These are phyloP conservation scores for Oemleria cerasiformis DNA, from an alignment of 306 rosid genomes.

Conservation along the genomic window DNA sequence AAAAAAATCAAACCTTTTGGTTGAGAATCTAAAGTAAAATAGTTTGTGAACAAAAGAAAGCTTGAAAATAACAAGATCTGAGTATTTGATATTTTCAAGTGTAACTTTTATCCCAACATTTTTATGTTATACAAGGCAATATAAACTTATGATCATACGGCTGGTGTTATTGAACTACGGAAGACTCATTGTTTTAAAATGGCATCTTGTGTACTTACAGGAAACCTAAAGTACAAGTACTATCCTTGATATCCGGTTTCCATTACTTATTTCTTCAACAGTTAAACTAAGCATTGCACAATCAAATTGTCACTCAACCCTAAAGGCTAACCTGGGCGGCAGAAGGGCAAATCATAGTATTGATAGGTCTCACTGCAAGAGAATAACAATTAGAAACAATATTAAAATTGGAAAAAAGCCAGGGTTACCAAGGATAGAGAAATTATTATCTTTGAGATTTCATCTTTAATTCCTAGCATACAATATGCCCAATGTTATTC, in stretches of 20 bases:
- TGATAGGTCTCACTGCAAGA: constrained; percentile 71
- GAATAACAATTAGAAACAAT: constrained; percentile 17
- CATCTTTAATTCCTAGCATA: constrained; percentile 3
- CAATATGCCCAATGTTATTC: not conserved
- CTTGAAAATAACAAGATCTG: not conserved
- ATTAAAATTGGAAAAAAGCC: constrained; percentile 15
- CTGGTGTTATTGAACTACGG: not conserved
- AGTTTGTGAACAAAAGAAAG: not conserved
- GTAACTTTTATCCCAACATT: not conserved
- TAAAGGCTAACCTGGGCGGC: constrained; percentile 68
- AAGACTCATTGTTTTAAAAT: not conserved
- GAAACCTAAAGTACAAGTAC: not conserved
- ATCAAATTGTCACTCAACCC: constrained; percentile 20
- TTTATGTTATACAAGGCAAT: not conserved
- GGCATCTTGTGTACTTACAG: not conserved
- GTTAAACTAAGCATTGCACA: not conserved
- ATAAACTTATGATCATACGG: not conserved
- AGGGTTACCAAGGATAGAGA: constrained; percentile 8
- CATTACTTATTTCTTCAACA: not conserved
- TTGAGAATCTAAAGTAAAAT: not conserved
- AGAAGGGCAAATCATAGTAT: constrained; percentile 79
- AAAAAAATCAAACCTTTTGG: not conserved
- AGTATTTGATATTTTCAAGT: not conserved
- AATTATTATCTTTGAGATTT: not conserved
- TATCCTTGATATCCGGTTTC: not conserved